Evolutionary conservation across 2,329 filamentous ascomycete genomes (phyloP), one percentile per base, ranked within the genome.

Genomic region (Akanthomyces uredinophilus): DNA sequence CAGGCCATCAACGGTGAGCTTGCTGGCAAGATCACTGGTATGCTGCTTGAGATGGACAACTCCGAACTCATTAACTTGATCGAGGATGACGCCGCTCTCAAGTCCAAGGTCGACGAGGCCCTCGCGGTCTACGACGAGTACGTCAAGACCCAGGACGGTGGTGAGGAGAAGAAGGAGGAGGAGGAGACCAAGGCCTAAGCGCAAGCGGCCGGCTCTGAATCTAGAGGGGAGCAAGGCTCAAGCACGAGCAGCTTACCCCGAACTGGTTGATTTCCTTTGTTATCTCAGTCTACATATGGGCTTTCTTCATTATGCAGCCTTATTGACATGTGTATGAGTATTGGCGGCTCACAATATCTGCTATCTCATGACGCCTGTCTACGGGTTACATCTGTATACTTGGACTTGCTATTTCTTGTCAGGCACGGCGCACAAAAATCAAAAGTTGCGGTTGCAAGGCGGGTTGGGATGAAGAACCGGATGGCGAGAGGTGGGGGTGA

Each of bases 11-110:
- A 99, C 82, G 90, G 92, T 64, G 93, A 97, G 71, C 84, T 99
- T 72, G 95, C 95, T 66, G 95, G 95, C 75, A 99, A 99, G 88
- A 98, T 99, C 77, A 99, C 95, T 65, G 95, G 95, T 80, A 99
- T 99, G 95, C 89, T 99, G 71, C 81, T 99, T 71, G 95, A 99
- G 86, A 99, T 99, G 95, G 95, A 98, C 72, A 98, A 98, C 79
- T 76, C 83, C 63, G 95, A 99, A 82, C 83, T 99, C 70, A 85
- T 99, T 74, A 91, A 91, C 79, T 96, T 93, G 67, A 92, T 96
- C 68, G 91, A 94, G 74, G 92, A 98, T 73, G 92, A 97, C 53
- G 80, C 81, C 70, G 91, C 93, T 74, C 89, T 99, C 64, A 91
- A 92, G 75, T 86, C 88, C 77, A 99, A 99, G 89, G 95, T 99